Conservation (phyloP, 2,329 filamentous ascomycete genomes). For the Penicillium digitatum region DNA sequence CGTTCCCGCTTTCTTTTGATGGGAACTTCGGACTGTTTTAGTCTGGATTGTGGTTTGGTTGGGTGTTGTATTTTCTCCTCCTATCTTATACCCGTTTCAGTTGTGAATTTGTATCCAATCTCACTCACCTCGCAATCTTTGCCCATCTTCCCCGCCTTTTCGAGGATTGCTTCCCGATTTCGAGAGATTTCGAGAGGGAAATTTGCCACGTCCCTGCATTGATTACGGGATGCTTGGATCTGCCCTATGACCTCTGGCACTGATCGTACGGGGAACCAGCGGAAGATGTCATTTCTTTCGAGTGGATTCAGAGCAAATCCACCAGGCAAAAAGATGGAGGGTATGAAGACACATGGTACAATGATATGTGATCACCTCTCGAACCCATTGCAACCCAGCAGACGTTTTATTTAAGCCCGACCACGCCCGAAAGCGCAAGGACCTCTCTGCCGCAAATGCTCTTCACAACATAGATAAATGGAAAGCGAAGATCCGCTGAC, state of each 20-base stretch:
- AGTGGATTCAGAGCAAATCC: neutral
- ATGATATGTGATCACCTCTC: neutral
- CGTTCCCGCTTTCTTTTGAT: slow-evolving; percentile 25
- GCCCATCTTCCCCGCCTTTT: neutral
- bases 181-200: neutral
- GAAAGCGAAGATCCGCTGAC: neutral
- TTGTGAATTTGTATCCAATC: neutral
- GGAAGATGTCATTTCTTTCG: neutral
- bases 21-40: slow-evolving; percentile 22
- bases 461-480: neutral
- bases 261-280: neutral
- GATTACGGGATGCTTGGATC: neutral
- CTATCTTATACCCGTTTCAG: neutral
- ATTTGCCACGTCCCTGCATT: neutral
- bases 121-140: neutral
- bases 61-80: neutral
- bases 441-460: neutral
- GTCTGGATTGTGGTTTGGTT: neutral
- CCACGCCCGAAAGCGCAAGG: neutral
- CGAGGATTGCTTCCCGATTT: neutral
- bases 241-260: neutral
- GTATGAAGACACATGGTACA: neutral
- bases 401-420: neutral
- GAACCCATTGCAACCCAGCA: neutral
- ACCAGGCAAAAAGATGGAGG: neutral